phyloP scores from a whole-genome alignment of 2,329 filamentous ascomycete genomes.

The Aspergillus flavus region DNA sequence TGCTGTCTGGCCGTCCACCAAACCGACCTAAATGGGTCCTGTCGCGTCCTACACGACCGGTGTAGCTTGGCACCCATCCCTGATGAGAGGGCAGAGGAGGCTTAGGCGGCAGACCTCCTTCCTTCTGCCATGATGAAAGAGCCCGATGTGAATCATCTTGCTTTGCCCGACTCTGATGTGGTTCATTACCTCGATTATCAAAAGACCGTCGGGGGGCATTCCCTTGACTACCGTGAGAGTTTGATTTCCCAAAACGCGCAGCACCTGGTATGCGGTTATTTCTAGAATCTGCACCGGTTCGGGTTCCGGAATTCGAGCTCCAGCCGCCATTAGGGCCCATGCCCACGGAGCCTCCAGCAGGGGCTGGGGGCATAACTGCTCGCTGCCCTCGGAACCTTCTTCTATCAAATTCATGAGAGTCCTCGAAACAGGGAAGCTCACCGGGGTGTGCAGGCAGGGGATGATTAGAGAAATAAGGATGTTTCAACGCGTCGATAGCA shows the following conservation, averaged over 20 bases:
- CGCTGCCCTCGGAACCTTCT: constrained; percentile 87
- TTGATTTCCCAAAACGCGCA: constrained; percentile 33
- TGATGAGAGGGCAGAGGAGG: constrained; percentile 37
- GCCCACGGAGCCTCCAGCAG: constrained; percentile 87
- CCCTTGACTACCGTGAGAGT: constrained; percentile 25
- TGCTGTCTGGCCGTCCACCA: constrained; percentile 27
- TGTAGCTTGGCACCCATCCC: constrained; percentile 28
- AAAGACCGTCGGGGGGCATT: constrained; percentile 22
- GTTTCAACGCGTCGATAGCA: constrained; percentile 87
- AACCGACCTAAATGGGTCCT: constrained; percentile 28
- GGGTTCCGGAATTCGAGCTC: constrained; percentile 37
- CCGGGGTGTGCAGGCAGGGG: constrained; percentile 80
- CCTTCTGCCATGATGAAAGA: constrained; percentile 32
- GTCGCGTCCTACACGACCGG: constrained; percentile 35
- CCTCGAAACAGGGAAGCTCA: constrained; percentile 88
- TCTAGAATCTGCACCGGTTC: constrained; percentile 32
- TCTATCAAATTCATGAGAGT: constrained; percentile 94
- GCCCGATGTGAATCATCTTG: constrained; percentile 27
- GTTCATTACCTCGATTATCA: constrained; percentile 28
- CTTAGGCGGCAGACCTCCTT: constrained; percentile 40
- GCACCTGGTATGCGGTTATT: constrained; percentile 40
- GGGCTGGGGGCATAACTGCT: constrained; percentile 81
- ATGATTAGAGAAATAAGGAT: constrained; percentile 82
- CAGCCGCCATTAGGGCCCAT: constrained; percentile 65
- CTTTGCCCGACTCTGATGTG: constrained; percentile 20